These are phyloP conservation scores for Paecilomyces dactylethromorphus DNA, from an alignment of 2,329 filamentous ascomycete genomes.

Conservation along the genomic window DNA sequence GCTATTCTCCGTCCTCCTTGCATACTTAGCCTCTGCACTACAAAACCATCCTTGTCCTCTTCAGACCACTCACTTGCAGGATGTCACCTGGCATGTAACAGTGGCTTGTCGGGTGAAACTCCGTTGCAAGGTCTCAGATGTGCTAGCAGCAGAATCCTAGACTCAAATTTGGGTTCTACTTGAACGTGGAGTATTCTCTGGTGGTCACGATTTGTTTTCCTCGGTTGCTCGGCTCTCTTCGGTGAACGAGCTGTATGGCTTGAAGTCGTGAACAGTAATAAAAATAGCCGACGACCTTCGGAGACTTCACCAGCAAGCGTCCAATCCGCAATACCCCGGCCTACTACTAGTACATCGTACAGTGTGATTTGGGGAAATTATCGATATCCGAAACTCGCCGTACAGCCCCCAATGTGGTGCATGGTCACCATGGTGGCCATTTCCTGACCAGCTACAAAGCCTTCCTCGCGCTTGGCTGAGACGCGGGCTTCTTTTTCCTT, in stretches of 20 bases:
- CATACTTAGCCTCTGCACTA: background rate
- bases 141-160: background rate
- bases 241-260: background rate
- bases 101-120: background rate
- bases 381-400: background rate
- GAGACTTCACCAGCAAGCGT: background rate
- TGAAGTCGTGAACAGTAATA: background rate
- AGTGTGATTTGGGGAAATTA: background rate
- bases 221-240: background rate
- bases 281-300: background rate
- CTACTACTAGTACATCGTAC: background rate
- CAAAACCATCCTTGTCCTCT: background rate
- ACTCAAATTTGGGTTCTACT: background rate
- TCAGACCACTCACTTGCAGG: background rate
- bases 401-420: background rate
- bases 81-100: background rate
- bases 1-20: background rate
- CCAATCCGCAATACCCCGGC: background rate
- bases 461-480: background rate
- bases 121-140: background rate
- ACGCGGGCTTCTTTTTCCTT: background rate
- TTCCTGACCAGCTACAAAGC: background rate
- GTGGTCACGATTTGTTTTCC: background rate
- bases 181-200: background rate
- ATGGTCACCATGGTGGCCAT: background rate